These are phyloP conservation scores for Lactarius akahatsu DNA, from an alignment of 768 basidiomycete genomes.

Conservation along the genomic window DNA sequence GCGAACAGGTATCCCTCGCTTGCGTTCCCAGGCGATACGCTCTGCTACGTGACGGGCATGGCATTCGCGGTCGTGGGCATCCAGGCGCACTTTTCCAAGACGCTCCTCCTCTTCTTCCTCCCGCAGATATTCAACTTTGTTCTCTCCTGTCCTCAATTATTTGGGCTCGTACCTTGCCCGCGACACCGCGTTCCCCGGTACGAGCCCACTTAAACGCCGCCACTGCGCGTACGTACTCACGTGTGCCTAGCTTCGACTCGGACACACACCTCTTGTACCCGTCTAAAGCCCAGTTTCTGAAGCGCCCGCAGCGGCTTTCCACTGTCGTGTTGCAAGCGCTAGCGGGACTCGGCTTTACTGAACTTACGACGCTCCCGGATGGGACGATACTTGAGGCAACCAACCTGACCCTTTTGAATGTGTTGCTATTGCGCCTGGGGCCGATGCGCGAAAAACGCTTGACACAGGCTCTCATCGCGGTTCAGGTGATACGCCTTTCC, in stretches of 20 bases:
- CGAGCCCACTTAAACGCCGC: conserved; percentile 29
- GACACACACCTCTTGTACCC: conserved; percentile 77
- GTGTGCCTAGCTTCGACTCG: conserved; percentile 60
- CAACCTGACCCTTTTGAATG: conserved; percentile 91
- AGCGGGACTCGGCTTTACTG: conserved; percentile 61
- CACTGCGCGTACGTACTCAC: background rate
- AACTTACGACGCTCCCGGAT: conserved; percentile 54
- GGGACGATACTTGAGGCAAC: conserved; percentile 68
- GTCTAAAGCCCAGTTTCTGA: conserved; percentile 62
- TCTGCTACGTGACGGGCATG: conserved; percentile 98
- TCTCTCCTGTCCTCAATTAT: conserved; percentile 90
- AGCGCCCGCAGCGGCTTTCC: conserved; percentile 56
- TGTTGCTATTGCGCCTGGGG: conserved; percentile 75
- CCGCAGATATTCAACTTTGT: conserved; percentile 99
- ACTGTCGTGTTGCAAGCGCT: conserved; percentile 57
- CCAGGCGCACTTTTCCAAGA: conserved; percentile 97
- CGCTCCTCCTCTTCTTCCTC: conserved; percentile 92
- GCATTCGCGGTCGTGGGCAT: conserved; percentile 98
- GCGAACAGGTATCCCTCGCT: conserved; percentile 86
- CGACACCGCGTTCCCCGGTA: conserved; percentile 91
- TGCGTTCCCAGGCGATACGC: conserved; percentile 93
- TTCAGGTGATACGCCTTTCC: conserved; percentile 55
- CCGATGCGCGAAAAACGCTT: conserved; percentile 84
- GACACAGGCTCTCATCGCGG: conserved; percentile 65
- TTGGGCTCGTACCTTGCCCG: conserved; percentile 91